These are phyloP conservation scores for Fusarium brevicatenulatum DNA, from an alignment of 2,329 filamentous ascomycete species.

Conservation along the genomic window DNA sequence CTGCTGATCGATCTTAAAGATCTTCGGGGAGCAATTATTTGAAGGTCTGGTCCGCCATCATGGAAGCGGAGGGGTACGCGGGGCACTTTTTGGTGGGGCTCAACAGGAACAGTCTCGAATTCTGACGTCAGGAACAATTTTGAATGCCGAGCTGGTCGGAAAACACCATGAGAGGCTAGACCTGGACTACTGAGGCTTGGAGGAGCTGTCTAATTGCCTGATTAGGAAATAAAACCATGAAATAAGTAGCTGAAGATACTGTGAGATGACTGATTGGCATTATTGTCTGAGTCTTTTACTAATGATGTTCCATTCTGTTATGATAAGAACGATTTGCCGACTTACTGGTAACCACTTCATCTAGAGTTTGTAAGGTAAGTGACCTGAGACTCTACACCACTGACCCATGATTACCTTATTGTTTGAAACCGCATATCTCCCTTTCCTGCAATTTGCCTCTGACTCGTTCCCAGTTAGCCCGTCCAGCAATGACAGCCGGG, in stretches of 20 bases:
- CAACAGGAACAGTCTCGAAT: conserved; percentile 19
- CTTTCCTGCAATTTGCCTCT: neutral
- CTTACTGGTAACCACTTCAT: neutral
- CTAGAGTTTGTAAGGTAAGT: neutral
- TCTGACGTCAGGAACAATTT: conserved; percentile 42
- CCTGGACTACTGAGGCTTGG: neutral
- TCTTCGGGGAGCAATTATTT: conserved; percentile 21
- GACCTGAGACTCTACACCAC: neutral
- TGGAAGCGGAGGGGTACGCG: conserved; percentile 47
- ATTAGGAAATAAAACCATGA: neutral
- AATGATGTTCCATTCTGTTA: neutral
- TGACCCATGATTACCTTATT: neutral
- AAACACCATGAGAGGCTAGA: conserved; percentile 14
- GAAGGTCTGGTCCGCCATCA: conserved; percentile 8
- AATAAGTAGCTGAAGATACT: neutral
- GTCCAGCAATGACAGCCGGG: rapidly evolving
- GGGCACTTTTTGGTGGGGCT: conserved; percentile 41
- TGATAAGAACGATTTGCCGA: neutral
- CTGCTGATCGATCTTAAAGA: conserved; percentile 9
- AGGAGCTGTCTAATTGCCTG: neutral
- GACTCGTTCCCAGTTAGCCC: neutral
- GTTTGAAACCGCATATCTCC: neutral
- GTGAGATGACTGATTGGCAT: neutral
- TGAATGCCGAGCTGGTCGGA: conserved; percentile 13
- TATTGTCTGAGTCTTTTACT: neutral